Evolutionary conservation across 148 eudicot genomes (phyloP).

Genomic region (Cornus controversa): DNA sequence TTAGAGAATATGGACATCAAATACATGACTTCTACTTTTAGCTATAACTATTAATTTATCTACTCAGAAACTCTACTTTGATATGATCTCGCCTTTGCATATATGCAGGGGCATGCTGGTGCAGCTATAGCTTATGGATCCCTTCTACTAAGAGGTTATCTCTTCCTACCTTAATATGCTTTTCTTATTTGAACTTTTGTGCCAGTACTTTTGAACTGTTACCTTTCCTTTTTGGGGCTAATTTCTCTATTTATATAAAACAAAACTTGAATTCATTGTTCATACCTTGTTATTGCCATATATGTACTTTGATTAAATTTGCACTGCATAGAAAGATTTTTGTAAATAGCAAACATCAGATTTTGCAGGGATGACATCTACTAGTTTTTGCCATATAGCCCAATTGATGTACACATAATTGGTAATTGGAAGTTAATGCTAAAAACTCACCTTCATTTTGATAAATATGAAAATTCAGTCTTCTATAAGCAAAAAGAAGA

Average conservation of each 20-base stretch:
- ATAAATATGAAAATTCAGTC: background rate
- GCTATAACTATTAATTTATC: background rate
- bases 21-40: background rate
- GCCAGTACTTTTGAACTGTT: background rate
- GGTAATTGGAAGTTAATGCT: no score
- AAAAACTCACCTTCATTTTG: background rate
- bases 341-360: no score
- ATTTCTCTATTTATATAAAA: background rate
- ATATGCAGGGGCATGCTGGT: slow-evolving; percentile 91
- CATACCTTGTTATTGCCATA: background rate
- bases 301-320: no score
- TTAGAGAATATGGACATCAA: no score
- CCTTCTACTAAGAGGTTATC: slow-evolving; percentile 73
- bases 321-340: background rate
- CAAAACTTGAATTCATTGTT: background rate
- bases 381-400: no score
- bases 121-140: slow-evolving; percentile 94
- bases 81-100: background rate
- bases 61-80: no score
- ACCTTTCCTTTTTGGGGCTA: background rate
- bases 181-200: background rate
- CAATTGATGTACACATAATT: background rate
- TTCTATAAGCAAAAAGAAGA: background rate
- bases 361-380: background rate
- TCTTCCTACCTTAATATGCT: slow-evolving; percentile 5